Base-by-base conservation (phyloP, 2,329 filamentous ascomycete species). In the Sordariomycetes sp. region DNA sequence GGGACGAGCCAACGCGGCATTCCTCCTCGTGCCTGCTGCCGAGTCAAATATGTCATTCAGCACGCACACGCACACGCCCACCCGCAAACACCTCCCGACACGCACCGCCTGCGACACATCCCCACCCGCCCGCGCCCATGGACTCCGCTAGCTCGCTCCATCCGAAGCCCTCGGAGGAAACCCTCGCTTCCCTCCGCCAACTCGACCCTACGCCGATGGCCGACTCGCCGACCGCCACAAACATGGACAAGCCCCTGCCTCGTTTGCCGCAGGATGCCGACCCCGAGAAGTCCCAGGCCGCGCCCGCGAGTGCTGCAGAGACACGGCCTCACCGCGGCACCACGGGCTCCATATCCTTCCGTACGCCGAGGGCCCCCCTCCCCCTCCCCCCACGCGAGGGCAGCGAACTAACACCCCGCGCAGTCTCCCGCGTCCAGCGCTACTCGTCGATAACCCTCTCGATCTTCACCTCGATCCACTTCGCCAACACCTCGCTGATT, bases 371-470 rank as follows among this genome's bases (percentile, higher is more conserved):
- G 52, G 18, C 12, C 32, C 14, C 52, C 20, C 35, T 24, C 1
- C 22, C 32, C 52, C 16, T 32, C 52, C 43, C 43, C 43, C 43
- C 7, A n/a, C 28, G 18, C 16, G 16, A 48, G 10, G 16, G 3
- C n/a, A 4, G n/a, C n/a, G n/a, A 48, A n/a, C 43, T 48, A 48
- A 22, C 43, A 5, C 8, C n/a, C 6, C 10, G 3, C 35, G 14
- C 50, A 90, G 87, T 95, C 57, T 80, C 80, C 5, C 83, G 88
- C 54, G 78, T 94, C 40, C 94, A 97, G 71, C 87, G 85, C 70
- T 96, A 96, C 77, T 94, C 90, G 1, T 90, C 88, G 64, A 95
- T 96, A 74, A 84, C 88, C 63, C 92, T 90, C 67, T 83, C 83
- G 61, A 74, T 89, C 63, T 96, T 93, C 74, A 80, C 87, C 37